Evolutionary conservation across 495 filamentous ascomycete species (phyloP).

Genomic region (Lichenothelia convexa): DNA sequence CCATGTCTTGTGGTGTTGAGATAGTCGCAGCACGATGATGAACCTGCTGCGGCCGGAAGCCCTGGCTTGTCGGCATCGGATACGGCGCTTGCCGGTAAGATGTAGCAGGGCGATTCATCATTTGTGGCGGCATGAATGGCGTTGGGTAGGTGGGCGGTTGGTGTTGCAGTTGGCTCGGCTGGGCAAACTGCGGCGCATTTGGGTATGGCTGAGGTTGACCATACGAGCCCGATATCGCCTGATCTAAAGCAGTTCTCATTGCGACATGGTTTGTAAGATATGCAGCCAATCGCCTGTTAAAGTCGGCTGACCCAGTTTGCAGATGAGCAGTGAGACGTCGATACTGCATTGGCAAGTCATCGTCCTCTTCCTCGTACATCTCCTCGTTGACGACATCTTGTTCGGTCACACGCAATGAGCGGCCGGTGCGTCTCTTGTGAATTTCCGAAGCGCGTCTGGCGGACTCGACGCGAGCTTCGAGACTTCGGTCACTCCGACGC

Average conservation of each 20-base stretch:
- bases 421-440: slow-evolving; percentile 77
- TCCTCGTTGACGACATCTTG: slow-evolving; percentile 83
- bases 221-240: slow-evolving; percentile 17
- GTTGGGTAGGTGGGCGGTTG: slow-evolving; percentile 3
- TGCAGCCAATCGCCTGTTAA: slow-evolving; percentile 38
- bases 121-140: slow-evolving; percentile 23
- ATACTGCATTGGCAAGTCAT: slow-evolving; percentile 33
- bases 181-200: slow-evolving; percentile 20
- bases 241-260: slow-evolving; percentile 32
- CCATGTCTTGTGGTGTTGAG: slow-evolving; percentile 16
- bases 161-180: slow-evolving; percentile 6
- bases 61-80: slow-evolving; percentile 15
- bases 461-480: slow-evolving; percentile 81
- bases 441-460: slow-evolving; percentile 75
- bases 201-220: slow-evolving; percentile 25
- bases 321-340: slow-evolving; percentile 35
- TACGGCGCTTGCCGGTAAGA: slow-evolving; percentile 17
- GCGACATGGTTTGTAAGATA: slow-evolving; percentile 40
- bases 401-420: slow-evolving; percentile 64
- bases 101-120: slow-evolving; percentile 19
- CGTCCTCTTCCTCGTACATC: slow-evolving; percentile 96
- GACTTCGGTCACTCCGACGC: slow-evolving; percentile 68
- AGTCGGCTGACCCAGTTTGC: slow-evolving; percentile 32
- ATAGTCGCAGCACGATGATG: slow-evolving; percentile 24
- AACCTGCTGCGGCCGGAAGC: slow-evolving; percentile 10